Conservation (phyloP, 2,329 filamentous ascomycete species). For the Stagonosporopsis tanaceti region DNA sequence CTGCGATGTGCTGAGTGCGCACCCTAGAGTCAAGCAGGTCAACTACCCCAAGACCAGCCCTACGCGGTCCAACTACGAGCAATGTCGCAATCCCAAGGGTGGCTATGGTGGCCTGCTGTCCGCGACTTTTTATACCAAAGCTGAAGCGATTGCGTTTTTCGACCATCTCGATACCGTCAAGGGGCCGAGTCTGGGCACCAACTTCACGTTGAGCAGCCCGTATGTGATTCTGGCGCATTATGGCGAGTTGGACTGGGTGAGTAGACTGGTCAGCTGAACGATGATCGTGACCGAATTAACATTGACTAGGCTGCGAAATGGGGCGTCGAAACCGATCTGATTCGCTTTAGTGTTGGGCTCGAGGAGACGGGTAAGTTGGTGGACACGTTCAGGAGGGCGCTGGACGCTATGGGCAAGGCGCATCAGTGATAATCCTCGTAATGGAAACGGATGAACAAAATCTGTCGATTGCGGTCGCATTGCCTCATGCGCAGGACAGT, state of each 20-base stretch:
- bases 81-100: slow-evolving; percentile 73
- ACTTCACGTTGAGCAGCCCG: slow-evolving; percentile 91
- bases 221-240: slow-evolving; percentile 95
- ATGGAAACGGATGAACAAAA: background rate
- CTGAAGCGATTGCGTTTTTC: slow-evolving; percentile 81
- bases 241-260: slow-evolving; percentile 85
- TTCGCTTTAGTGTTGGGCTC: slow-evolving; percentile 88
- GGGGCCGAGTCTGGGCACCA: slow-evolving; percentile 93
- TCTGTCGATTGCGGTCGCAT: background rate
- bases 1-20: slow-evolving; percentile 72
- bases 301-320: slow-evolving; percentile 69
- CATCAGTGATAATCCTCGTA: background rate
- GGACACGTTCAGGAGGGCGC: slow-evolving; percentile 70
- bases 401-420: slow-evolving; percentile 62
- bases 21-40: slow-evolving; percentile 74
- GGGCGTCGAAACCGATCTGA: slow-evolving; percentile 80
- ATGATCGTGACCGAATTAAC: slow-evolving; percentile 15
- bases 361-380: slow-evolving; percentile 77
- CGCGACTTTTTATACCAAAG: slow-evolving; percentile 75
- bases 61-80: slow-evolving; percentile 78
- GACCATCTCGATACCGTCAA: slow-evolving; percentile 88
- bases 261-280: slow-evolving; percentile 19
- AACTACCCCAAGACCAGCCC: slow-evolving; percentile 86
- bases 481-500: background rate
- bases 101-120: slow-evolving; percentile 93